Base-by-base conservation (phyloP, 352 stramenopile genomes). In the Pythium rhizo-oryzae region DNA sequence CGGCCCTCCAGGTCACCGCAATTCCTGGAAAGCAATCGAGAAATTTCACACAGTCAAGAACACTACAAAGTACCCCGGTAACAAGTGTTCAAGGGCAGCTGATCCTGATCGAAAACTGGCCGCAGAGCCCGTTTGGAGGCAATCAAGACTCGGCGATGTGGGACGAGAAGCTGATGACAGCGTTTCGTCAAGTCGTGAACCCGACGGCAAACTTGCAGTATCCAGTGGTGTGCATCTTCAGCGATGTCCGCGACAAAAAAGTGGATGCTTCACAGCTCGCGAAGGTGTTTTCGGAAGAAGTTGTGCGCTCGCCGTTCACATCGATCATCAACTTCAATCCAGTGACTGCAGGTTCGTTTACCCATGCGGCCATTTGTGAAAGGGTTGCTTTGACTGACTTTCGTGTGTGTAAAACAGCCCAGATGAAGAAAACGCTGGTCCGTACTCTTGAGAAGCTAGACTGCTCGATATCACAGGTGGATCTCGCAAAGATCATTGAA, bases 201-300 rank as follows among this genome's bases (percentile, higher is more conserved):
- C 72, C 83, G 8, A 53, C 57, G 6, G 64, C 67, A 11, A 72
- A 69, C 13, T 72, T 70, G 6, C 77, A 64, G 24, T 89, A 83
- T 59, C 85, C 88, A 19, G 79, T 93, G 12, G 65, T 96, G 16
- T 93, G 85, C 39, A 84, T 96, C 51, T 94, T 90, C 70, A 96
- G 88, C 59, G 87, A 94, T 53, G 82, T 90, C 12, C 79, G 80
- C 66, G 88, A 92, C 21, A 84, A 71, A 55, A 93, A 93, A 49
- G 74, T 93, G n/a, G 86, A 92, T 28, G 7, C 77, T 9, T 75
- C 75, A n/a, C 75, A 91, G 35, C 74, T 96, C 24, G 79, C 67
- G 13, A 80, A 77, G 37, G 71, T 81, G 21, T 96, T 96, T 65
- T 93, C 84, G 1, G 58, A 71, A 0, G 75, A 89, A 21, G 86